Base-by-base conservation (phyloP, 2,329 filamentous ascomycete genomes). In the Fusarium bactridioides region DNA sequence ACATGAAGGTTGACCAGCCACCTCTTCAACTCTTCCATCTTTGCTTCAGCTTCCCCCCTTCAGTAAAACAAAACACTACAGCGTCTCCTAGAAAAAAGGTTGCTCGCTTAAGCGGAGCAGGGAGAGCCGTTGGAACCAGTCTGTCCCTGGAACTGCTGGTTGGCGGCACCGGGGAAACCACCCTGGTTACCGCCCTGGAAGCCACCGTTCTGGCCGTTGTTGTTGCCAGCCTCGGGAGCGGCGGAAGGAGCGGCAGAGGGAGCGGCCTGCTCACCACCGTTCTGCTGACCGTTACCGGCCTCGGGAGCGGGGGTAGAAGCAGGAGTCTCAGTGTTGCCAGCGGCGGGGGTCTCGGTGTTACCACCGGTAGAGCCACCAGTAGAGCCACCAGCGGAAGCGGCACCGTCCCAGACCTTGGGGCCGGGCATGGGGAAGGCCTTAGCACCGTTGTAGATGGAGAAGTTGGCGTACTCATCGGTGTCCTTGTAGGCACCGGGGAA, bases 401-500 rank as follows among this genome's bases (percentile, higher is more conserved):
- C 4, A 16, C 64, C 64, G 21, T 12, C 2, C 64, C 64, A 67
- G 33, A 67, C 61, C 61, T 67, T 66, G 21, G 64, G 64, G 8
- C 64, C 64, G 44, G 64, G 64, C 51, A 67, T 60, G 51, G 64
- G 64, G 64, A 67, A 67, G 5, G 4, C 44, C 61, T 67, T 67
- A 19, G 61, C 64, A 40, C 64, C 64, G 38, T 15, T 18, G 61
- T 67, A 67, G 51, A 67, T 67, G 64, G 64, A 67, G 64, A 67
- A 67, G 64, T 67, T 67, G 44, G 61, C 64, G 38, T 67, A 67
- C 4, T 33, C 50, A 9, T 67, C 64, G 16, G 64, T 67, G 5
- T 10, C 44, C 64, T 67, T 67, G 64, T 67, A 67, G 51, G 64
- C 64, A 51, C 64, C 64, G 51, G 64, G 64, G 44, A 67, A 67